phyloP scores from a whole-genome alignment of 345 rosid species.

The Eucalyptus tenuipes region DNA sequence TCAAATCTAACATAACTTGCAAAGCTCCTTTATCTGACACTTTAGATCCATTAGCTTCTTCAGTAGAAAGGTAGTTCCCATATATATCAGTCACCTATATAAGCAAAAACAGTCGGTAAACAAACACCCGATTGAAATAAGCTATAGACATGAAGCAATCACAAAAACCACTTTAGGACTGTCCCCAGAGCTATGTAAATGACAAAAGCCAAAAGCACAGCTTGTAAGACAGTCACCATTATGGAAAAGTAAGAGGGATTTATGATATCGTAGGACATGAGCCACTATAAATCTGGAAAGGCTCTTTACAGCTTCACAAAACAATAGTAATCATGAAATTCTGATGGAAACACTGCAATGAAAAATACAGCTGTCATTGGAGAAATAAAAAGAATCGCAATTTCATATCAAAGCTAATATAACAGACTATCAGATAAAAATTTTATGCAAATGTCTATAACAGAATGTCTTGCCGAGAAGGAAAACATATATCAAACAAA shows the following conservation, averaged over 20 bases:
- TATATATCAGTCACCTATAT: slow-evolving; percentile 58
- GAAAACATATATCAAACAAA: neutral
- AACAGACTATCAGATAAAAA: neutral
- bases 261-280: neutral
- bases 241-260: neutral
- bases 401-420: neutral
- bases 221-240: neutral
- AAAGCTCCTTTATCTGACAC: slow-evolving; percentile 93
- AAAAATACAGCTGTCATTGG: neutral
- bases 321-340: neutral
- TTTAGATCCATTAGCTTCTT: slow-evolving; percentile 45
- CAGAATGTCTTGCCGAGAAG: neutral
- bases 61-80: slow-evolving; percentile 55
- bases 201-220: neutral
- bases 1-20: slow-evolving; percentile 79
- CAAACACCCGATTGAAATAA: neutral
- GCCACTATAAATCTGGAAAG: neutral
- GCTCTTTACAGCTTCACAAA: neutral
- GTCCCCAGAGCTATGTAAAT: neutral
- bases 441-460: neutral
- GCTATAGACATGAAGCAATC: neutral
- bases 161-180: neutral
- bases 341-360: neutral
- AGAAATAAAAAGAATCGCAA: neutral
- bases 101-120: neutral